phyloP scores from a whole-genome alignment of 75 land plant species.

The Ceratopteris richardii region DNA sequence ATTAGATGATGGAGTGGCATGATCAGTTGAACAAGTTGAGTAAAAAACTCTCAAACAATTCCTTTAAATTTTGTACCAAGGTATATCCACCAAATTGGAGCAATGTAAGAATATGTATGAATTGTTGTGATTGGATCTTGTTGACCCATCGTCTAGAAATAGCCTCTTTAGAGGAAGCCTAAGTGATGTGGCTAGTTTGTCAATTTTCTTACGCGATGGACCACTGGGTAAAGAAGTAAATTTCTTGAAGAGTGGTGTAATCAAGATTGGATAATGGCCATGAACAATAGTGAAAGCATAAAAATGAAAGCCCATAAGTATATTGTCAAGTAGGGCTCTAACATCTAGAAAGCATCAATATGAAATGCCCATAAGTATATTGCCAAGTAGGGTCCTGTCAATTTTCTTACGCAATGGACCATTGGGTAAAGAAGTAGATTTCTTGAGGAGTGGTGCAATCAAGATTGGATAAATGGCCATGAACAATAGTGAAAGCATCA shows the following conservation, averaged over 20 bases:
- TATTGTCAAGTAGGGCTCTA: slow-evolving; percentile 92
- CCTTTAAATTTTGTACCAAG: too few species aligned
- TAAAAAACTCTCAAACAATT: too few species aligned
- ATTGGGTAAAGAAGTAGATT: slow-evolving; percentile 93
- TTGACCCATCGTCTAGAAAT: slow-evolving; percentile 97
- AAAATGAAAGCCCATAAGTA: slow-evolving; percentile 95
- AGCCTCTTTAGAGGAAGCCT: slow-evolving; percentile 93
- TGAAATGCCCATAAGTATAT: too few species aligned
- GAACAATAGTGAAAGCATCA: slow-evolving; percentile 71
- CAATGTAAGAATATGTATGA: too few species aligned
- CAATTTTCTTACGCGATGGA: slow-evolving; percentile 65
- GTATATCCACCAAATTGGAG: too few species aligned
- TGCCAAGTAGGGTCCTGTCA: slow-evolving; percentile 38
- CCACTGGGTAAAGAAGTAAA: slow-evolving; percentile 97
- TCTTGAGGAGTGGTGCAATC: slow-evolving; percentile 95
- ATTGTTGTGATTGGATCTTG: slow-evolving; percentile 95
- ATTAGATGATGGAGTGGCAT: too few species aligned
- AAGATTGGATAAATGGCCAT: slow-evolving; percentile 89
- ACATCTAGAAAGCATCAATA: slow-evolving; percentile 50
- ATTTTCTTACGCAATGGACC: slow-evolving; percentile 73
- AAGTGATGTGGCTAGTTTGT: slow-evolving; percentile 75
- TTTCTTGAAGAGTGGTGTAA: slow-evolving; percentile 95
- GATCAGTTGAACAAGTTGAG: too few species aligned
- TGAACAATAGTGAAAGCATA: slow-evolving; percentile 68
- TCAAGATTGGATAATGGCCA: slow-evolving; percentile 88